Conservation (phyloP, 2,329 filamentous ascomycete species). For the Pseudogymnoascus sp. region DNA sequence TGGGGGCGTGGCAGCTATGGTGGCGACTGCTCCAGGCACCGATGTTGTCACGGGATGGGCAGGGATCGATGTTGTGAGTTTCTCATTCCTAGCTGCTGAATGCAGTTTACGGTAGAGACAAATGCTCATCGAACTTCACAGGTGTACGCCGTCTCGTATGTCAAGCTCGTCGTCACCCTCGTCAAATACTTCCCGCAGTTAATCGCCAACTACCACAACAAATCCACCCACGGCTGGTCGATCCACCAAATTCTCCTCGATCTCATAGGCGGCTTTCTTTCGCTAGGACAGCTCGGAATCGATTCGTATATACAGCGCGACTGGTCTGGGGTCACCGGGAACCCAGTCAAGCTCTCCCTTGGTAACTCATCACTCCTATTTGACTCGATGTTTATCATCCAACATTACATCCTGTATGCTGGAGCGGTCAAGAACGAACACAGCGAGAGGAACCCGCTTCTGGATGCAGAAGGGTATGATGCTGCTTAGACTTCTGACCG, state of each 20-base stretch:
- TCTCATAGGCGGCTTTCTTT: conserved; percentile 71
- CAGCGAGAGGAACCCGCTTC: not conserved
- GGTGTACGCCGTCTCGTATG: conserved; percentile 65
- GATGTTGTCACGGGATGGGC: conserved; percentile 45
- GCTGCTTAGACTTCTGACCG: not conserved
- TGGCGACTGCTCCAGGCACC: conserved; percentile 29
- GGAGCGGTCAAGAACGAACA: conserved; percentile 22
- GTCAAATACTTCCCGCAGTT: conserved; percentile 91
- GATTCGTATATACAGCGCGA: conserved; percentile 79
- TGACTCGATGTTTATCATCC: conserved; percentile 75
- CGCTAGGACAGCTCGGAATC: conserved; percentile 70
- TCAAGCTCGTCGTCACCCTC: conserved; percentile 81
- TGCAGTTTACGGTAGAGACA: not conserved
- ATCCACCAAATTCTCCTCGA: conserved; percentile 81
- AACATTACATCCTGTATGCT: conserved; percentile 78
- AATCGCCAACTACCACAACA: conserved; percentile 72
- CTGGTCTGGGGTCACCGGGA: conserved; percentile 86
- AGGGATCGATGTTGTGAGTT: conserved; percentile 47
- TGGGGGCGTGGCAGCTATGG: conserved; percentile 40
- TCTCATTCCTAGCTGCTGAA: not conserved
- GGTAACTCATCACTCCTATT: conserved; percentile 82
- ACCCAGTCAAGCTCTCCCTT: conserved; percentile 82
- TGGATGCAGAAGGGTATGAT: not conserved
- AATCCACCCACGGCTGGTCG: conserved; percentile 81
- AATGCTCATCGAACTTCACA: conserved; percentile 20